Evolutionary conservation across 163 green algal species (phyloP), one percentile per base, ranked within the genome.

Genomic region (Scenedesmus sp.): DNA sequence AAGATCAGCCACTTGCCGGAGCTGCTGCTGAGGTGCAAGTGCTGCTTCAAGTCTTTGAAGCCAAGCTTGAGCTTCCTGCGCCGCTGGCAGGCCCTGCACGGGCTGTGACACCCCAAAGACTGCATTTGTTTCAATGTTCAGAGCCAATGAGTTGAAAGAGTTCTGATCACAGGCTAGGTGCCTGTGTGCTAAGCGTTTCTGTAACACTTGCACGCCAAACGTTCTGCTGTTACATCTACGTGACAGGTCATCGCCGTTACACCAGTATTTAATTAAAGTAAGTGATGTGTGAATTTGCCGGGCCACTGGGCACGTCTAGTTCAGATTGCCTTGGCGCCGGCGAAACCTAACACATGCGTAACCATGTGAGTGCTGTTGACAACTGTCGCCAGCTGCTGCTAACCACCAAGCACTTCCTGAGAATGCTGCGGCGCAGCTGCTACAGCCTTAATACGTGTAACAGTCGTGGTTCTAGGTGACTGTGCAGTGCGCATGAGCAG

Each of bases 11-110:
- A 76, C 65, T 76, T 76, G 65, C 65, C 65, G 40, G 65, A 76
- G 65, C 65, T 76, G 65, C 65, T 76, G 65, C 65, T 40, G 65
- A 76, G 65, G 65, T 76, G 30, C 65, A 76, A 37, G 65, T 76
- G 65, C 65, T 76, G 65, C 65, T 37, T 37, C 65, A 76, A 7
- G 30, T 76, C 65, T 76, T 26, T 30, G 40, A 10, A 76, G 30
- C 4, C 22, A 5, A 40, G 5, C 1, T 40, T 37, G 30, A 40
- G 65, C 65, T 40, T 40, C 30, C 30, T 76, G 65, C 65, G 65
- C 30, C 65, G 65, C 30, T 40, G 37, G 1, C 3, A n/a, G 65
- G 65, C 5, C 30, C 65, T 76, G 65, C 30, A 40, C 6, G 6
- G 0, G 30, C 30, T 18, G 30, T 40, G 65, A n/a, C 30, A 37